Conservation (phyloP, 1,284 basidiomycete genomes). For the Ustilago hordei region DNA sequence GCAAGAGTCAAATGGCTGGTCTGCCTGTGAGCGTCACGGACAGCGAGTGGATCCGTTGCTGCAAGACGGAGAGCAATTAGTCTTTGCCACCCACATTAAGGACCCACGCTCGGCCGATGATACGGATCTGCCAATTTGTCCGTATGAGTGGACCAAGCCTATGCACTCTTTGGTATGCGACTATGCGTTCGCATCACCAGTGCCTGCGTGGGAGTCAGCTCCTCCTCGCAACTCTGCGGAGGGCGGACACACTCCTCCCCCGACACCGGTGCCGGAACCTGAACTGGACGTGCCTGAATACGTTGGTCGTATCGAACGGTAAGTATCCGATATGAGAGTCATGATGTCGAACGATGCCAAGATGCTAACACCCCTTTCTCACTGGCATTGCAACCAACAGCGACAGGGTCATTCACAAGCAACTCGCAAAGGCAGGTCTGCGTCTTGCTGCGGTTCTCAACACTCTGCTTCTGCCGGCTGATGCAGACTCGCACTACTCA, state of each 20-base stretch:
- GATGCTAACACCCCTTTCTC: slow-evolving; percentile 1
- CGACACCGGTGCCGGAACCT: slow-evolving; percentile 68
- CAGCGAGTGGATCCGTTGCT: not conserved
- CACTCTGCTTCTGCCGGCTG: slow-evolving; percentile 66
- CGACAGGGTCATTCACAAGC: slow-evolving; percentile 80
- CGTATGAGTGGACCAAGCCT: slow-evolving; percentile 72
- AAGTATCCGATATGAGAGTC: slow-evolving; percentile 4
- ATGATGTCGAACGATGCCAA: not conserved
- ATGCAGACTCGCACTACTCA: not conserved
- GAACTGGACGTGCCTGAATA: slow-evolving; percentile 90
- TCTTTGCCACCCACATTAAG: slow-evolving; percentile 17
- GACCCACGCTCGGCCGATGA: slow-evolving; percentile 56
- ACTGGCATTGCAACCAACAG: slow-evolving; percentile 55
- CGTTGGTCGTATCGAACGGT: slow-evolving; percentile 72
- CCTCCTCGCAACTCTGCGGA: not conserved
- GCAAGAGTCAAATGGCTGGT: slow-evolving; percentile 50
- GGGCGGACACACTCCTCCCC: slow-evolving; percentile 4
- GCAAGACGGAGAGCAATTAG: slow-evolving; percentile 20
- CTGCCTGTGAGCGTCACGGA: slow-evolving; percentile 51
- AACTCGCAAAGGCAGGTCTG: slow-evolving; percentile 83
- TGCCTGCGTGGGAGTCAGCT: slow-evolving; percentile 45
- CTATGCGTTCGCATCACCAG: slow-evolving; percentile 78
- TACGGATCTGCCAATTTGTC: slow-evolving; percentile 75
- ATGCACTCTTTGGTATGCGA: slow-evolving; percentile 62
- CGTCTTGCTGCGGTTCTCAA: slow-evolving; percentile 85